Evolutionary conservation across 176 grass and related monocot species (phyloP).

Genomic region (Ensete ventricosum): DNA sequence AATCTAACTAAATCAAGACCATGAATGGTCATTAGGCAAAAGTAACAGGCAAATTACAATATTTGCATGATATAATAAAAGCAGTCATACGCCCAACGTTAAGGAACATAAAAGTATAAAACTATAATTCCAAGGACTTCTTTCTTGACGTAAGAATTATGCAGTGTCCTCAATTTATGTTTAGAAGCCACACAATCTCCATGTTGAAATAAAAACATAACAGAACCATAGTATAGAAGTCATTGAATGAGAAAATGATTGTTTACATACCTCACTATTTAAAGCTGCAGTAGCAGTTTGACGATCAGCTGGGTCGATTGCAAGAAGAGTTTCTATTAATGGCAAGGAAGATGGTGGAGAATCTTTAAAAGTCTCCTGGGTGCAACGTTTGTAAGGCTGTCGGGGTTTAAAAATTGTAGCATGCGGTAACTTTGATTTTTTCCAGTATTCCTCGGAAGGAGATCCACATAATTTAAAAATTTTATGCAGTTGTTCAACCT

Average conservation of each 20-base stretch:
- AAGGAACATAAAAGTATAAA: not conserved
- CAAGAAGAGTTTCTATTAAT: slow-evolving; percentile 19
- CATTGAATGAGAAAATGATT: not conserved
- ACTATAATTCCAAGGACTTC: not conserved
- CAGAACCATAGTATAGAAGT: not conserved
- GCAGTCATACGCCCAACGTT: not conserved
- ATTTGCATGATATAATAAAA: not conserved
- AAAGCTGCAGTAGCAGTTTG: slow-evolving; percentile 15
- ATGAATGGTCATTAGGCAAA: not conserved
- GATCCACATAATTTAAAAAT: slow-evolving; percentile 22
- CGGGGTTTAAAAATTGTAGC: slow-evolving; percentile 24
- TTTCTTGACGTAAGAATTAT: not conserved
- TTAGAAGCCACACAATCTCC: not conserved
- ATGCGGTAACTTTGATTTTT: slow-evolving; percentile 21
- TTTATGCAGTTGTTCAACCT: slow-evolving; percentile 22
- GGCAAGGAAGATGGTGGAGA: slow-evolving; percentile 13
- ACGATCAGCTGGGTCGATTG: slow-evolving; percentile 17
- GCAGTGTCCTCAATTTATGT: not conserved
- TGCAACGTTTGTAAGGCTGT: slow-evolving; percentile 20
- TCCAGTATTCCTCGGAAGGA: slow-evolving; percentile 19
- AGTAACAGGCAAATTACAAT: not conserved
- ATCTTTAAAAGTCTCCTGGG: slow-evolving; percentile 17
- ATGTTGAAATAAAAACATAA: not conserved
- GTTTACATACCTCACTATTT: slow-evolving; percentile 13
- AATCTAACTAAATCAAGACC: not conserved